A percentile compares a stretch with the other conserved stretches of the same genome.
These are phyloP conservation scores for Blepharisma japonicum DNA, from an alignment of 73 alveolate species.

Conservation along the genomic window DNA sequence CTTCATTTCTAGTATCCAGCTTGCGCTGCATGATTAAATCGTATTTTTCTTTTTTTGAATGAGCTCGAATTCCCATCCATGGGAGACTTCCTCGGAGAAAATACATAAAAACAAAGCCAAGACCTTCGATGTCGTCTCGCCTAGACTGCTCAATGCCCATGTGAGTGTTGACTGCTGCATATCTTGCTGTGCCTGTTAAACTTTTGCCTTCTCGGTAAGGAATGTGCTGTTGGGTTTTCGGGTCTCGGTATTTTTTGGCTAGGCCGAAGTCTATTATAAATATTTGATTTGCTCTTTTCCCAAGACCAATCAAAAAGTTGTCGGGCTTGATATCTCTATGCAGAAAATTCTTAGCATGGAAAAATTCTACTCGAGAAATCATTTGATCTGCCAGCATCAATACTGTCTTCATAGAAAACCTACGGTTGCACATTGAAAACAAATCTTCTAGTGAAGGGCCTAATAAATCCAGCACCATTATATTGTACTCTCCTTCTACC, in stretches of 20 bases:
- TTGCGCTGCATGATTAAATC: conserved; percentile 73
- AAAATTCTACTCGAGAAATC: conserved; percentile 71
- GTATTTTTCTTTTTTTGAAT: conserved; percentile 74
- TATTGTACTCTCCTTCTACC: conserved; percentile 70
- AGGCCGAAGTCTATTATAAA: conserved; percentile 91
- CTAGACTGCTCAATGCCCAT: conserved; percentile 88
- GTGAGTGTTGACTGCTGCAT: conserved; percentile 91
- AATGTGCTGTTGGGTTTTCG: conserved; percentile 80
- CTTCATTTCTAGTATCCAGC: conserved; percentile 61
- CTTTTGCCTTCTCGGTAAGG: conserved; percentile 88
- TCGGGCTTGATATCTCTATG: conserved; percentile 96
- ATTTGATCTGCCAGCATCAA: conserved; percentile 76
- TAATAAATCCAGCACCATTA: conserved; percentile 81
- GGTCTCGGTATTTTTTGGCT: conserved; percentile 72
- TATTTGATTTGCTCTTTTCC: conserved; percentile 69
- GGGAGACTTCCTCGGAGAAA: conserved; percentile 78
- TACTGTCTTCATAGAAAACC: conserved; percentile 73
- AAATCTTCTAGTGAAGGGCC: conserved; percentile 84
- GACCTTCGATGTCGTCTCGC: conserved; percentile 83
- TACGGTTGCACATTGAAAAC: conserved; percentile 62
- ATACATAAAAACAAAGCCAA: conserved; percentile 78
- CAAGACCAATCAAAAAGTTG: conserved; percentile 84
- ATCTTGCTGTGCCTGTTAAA: conserved; percentile 93
- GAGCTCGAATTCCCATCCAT: conserved; percentile 77
- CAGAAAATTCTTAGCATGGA: conserved; percentile 74